These are phyloP conservation scores for Metschnikowia chrysomelidarum DNA, from an alignment of 805 yeast species.

Conservation along the genomic window DNA sequence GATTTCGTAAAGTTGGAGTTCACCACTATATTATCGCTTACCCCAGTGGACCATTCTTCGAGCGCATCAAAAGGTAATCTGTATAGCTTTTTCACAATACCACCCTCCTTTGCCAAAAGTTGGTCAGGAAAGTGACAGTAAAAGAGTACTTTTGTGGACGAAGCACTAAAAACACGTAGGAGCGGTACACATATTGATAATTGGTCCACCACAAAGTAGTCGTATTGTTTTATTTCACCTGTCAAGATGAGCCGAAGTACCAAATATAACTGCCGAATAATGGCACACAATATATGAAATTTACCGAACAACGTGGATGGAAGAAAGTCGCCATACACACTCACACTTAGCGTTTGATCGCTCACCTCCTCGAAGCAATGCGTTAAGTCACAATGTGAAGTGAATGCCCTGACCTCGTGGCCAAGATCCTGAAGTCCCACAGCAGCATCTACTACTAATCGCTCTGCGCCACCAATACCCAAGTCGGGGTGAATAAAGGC, in stretches of 20 bases:
- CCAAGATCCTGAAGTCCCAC: constrained; percentile 66
- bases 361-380: constrained; percentile 93
- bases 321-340: constrained; percentile 77
- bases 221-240: constrained; percentile 52
- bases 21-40: constrained; percentile 79
- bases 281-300: constrained; percentile 80
- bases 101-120: constrained; percentile 59
- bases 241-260: constrained; percentile 44
- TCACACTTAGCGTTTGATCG: constrained; percentile 54
- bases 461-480: constrained; percentile 97
- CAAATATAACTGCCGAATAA: constrained; percentile 74
- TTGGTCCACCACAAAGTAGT: constrained; percentile 84
- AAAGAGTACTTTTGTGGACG: constrained; percentile 58
- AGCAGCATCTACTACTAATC: constrained; percentile 96
- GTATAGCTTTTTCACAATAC: constrained; percentile 59
- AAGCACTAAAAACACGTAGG: constrained; percentile 44
- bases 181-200: constrained; percentile 81
- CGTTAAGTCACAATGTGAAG: constrained; percentile 83
- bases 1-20: constrained; percentile 81
- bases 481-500: constrained; percentile 95
- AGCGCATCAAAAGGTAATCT: constrained; percentile 79
- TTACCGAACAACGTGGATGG: constrained; percentile 69
- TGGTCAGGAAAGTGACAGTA: constrained; percentile 98
- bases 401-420: constrained; percentile 65
- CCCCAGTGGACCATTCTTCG: constrained; percentile 77